phyloP scores from a whole-genome alignment of 1,284 basidiomycete species.

The Ceratorhiza oryzae-sativae region DNA sequence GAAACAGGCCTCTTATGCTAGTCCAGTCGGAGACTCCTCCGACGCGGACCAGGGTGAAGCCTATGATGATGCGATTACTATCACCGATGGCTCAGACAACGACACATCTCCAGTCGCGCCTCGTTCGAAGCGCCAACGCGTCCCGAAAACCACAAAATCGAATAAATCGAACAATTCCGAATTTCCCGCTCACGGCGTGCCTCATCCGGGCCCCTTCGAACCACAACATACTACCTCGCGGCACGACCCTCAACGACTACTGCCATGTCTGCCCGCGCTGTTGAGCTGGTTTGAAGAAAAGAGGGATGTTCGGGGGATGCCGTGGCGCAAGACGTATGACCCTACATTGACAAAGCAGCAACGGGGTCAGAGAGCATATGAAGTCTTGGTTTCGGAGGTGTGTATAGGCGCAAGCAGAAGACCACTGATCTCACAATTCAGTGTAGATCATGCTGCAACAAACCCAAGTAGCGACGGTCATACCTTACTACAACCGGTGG shows the following conservation, averaged over 20 bases:
- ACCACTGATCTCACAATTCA: conserved; percentile 66
- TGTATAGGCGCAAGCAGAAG: conserved; percentile 28
- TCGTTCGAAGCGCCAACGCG: conserved; percentile 12
- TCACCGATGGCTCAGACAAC: conserved; percentile 16
- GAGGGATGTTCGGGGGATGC: conserved; percentile 74
- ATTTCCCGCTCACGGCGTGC: not conserved
- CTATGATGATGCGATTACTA: conserved; percentile 9
- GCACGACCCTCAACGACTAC: conserved; percentile 27
- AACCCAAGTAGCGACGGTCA: conserved; percentile 89
- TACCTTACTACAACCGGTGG: conserved; percentile 88
- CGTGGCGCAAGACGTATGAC: conserved; percentile 80
- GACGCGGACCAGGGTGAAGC: not conserved
- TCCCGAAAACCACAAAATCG: conserved; percentile 4
- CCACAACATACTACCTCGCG: conserved; percentile 25
- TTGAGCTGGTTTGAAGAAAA: conserved; percentile 71
- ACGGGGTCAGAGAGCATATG: conserved; percentile 77
- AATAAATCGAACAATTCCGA: not conserved
- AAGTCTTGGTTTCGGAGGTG: conserved; percentile 56
- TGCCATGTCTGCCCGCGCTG: conserved; percentile 44
- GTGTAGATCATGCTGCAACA: conserved; percentile 98
- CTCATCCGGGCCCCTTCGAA: not conserved
- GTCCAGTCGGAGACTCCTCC: conserved; percentile 3
- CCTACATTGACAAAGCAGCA: conserved; percentile 58
- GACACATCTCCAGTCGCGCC: not conserved
- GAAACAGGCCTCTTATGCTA: conserved; percentile 20